Evolutionary conservation across 1,139 yeast genomes (phyloP), one percentile per base, ranked within the genome.

Genomic region (Pneumocystis canis): DNA sequence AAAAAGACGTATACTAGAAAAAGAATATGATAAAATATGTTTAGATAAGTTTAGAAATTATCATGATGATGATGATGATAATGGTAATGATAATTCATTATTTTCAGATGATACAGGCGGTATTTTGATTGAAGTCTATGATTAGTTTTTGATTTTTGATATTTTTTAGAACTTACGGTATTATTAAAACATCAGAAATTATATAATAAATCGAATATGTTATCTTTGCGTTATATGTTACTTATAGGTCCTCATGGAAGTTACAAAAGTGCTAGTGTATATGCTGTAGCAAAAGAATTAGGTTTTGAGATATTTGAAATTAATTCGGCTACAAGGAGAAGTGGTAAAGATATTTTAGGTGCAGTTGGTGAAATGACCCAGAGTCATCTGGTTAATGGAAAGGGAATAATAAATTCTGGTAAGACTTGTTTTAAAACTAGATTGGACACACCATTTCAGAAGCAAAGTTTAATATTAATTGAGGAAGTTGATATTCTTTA

Each of bases 401-500:
- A 73, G n/a, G 69, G 71, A 58, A 70, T 67, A 4, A 57, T 59
- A 25, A 60, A 60, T 35, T 59, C 58, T 11, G 31, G 7, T 63
- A 65, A 16, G 60, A 64, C 40, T 31, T 62, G 37, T 62, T 59
- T 7, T 63, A 69, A 37, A 72, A 72, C n/a, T 33, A 33, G 7
- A 41, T 31, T n/a, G 53, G 41, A 14, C 20, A n/a, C 30, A 9
- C 28, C 37, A 7, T 60, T 35, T 59, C n/a, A 75, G 71, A 41
- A 73, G 71, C 6, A 35, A 58, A 20, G 63, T 5, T 75, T 89
- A 7, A 84, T 92, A 2, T 73, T 92, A 47, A 78, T 92, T 63
- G 97, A 90, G 69, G 97, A 92, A 69, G 90, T 87, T 33, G 96
- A 92, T 72, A 77, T 88, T 16, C 73, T 90, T 35, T 89, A 85